phyloP scores from a whole-genome alignment of 768 basidiomycete species.

The Agrocybe praecox region DNA sequence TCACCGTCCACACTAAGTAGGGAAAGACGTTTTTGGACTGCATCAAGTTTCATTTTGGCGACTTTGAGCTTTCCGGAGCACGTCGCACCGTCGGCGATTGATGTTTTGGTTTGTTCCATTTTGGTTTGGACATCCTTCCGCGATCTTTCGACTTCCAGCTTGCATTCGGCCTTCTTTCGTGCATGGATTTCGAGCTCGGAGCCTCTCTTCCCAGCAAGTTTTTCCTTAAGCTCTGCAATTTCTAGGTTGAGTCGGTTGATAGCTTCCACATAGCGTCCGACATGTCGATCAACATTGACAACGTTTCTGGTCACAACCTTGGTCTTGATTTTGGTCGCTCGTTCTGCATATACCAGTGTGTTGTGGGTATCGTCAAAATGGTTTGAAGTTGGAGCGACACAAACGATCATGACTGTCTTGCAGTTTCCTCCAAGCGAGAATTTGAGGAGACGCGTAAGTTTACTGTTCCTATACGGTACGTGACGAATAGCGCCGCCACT shows the following conservation, averaged over 20 bases:
- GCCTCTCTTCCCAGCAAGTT: conserved; percentile 71
- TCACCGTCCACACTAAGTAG: conserved; percentile 50
- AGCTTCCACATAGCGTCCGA: conserved; percentile 93
- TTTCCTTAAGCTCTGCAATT: conserved; percentile 84
- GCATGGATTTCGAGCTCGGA: conserved; percentile 63
- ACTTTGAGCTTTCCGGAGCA: conserved; percentile 73
- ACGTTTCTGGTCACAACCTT: conserved; percentile 96
- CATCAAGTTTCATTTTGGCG: conserved; percentile 67
- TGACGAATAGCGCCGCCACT: conserved; percentile 87
- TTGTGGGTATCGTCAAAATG: conserved; percentile 99
- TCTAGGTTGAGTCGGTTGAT: conserved; percentile 87
- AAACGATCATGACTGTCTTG: conserved; percentile 99
- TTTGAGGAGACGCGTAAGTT: conserved; percentile 95
- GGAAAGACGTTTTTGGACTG: conserved; percentile 62
- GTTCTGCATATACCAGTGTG: conserved; percentile 95
- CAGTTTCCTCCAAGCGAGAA: conserved; percentile 99
- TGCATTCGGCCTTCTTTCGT: conserved; percentile 72
- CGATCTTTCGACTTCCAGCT: conserved; percentile 72
- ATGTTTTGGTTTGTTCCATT: conserved; percentile 68
- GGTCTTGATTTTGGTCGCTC: conserved; percentile 98
- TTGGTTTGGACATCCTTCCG: conserved; percentile 73
- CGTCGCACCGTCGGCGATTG: conserved; percentile 75
- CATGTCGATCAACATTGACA: conserved; percentile 92
- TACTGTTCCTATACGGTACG: conserved; percentile 96
- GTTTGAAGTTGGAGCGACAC: conserved; percentile 90